phyloP scores from a whole-genome alignment of 2,329 filamentous ascomycete species.

The Coleophoma crateriformis region DNA sequence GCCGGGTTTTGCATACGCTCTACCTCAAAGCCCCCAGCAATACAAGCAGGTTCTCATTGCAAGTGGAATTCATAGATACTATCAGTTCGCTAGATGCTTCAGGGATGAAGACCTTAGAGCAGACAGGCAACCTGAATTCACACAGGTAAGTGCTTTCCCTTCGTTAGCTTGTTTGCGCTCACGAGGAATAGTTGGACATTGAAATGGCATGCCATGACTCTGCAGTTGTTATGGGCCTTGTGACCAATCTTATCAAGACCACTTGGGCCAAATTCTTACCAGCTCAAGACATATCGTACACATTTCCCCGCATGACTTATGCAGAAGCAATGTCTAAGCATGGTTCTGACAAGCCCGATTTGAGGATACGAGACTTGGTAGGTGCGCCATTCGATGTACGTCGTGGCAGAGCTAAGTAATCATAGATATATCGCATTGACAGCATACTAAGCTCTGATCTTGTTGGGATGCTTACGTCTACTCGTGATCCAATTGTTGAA shows the following conservation, averaged over 20 bases:
- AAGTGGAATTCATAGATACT: slow-evolving; percentile 75
- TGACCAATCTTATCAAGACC: too few species aligned
- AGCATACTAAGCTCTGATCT: slow-evolving; percentile 59
- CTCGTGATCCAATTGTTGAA: slow-evolving; percentile 68
- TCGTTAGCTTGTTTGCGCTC: slow-evolving; percentile 1
- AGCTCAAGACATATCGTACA: too few species aligned
- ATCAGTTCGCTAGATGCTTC: slow-evolving; percentile 91
- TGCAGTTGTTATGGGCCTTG: slow-evolving; percentile 56
- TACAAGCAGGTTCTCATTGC: slow-evolving; percentile 99
- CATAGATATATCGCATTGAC: slow-evolving; percentile 61
- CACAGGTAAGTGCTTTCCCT: slow-evolving; percentile 53
- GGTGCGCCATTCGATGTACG: slow-evolving; percentile 10
- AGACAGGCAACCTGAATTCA: slow-evolving; percentile 95
- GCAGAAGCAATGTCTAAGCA: slow-evolving; percentile 71
- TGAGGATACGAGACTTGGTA: slow-evolving; percentile 66
- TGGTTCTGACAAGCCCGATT: slow-evolving; percentile 89
- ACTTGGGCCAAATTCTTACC: too few species aligned
- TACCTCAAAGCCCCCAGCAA: slow-evolving; percentile 95
- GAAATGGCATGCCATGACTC: slow-evolving; percentile 85
- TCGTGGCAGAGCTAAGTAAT: too few species aligned
- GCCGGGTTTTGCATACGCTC: slow-evolving; percentile 74
- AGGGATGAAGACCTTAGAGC: slow-evolving; percentile 90
- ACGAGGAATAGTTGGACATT: slow-evolving; percentile 64
- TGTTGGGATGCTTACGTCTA: slow-evolving; percentile 66
- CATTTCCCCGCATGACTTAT: slow-evolving; percentile 51